Conservation (phyloP, 1,139 yeast species). For the Zygoascus hellenicus region DNA sequence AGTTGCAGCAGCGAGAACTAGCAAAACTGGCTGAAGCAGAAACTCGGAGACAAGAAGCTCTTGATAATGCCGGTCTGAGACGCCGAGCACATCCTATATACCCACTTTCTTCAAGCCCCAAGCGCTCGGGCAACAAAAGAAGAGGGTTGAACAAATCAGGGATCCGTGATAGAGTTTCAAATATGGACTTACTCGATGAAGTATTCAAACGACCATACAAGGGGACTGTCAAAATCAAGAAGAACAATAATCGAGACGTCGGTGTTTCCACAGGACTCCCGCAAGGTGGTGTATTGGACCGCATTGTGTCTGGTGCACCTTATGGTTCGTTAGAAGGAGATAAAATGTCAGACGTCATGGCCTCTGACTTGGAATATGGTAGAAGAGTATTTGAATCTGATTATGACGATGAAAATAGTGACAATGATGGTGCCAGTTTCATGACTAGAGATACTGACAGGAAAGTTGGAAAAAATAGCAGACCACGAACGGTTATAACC, state of each 20-base stretch:
- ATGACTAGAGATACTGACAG: slow-evolving; percentile 2
- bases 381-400: slow-evolving; percentile 7
- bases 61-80: slow-evolving; percentile 8
- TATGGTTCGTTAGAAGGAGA: slow-evolving; percentile 5
- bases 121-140: background rate
- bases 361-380: slow-evolving; percentile 6
- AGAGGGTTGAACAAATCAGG: slow-evolving; percentile 8
- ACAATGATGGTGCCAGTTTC: slow-evolving; percentile 6
- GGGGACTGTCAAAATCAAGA: slow-evolving; percentile 15
- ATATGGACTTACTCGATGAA: slow-evolving; percentile 29
- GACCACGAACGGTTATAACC: background rate
- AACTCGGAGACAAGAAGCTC: slow-evolving; percentile 2
- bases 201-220: slow-evolving; percentile 30
- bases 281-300: background rate
- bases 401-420: slow-evolving; percentile 5
- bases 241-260: background rate
- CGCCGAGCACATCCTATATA: background rate
- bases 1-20: slow-evolving; percentile 6
- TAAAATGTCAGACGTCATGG: slow-evolving; percentile 5
- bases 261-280: slow-evolving; percentile 2
- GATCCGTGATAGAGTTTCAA: slow-evolving; percentile 22
- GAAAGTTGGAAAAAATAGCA: background rate
- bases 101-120: slow-evolving; percentile 3
- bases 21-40: background rate
- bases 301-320: slow-evolving; percentile 1